A percentile compares a stretch with the other conserved stretches of the same genome.
phyloP scores from a whole-genome alignment of 2,329 filamentous ascomycete genomes.

The Lachnellula arida region DNA sequence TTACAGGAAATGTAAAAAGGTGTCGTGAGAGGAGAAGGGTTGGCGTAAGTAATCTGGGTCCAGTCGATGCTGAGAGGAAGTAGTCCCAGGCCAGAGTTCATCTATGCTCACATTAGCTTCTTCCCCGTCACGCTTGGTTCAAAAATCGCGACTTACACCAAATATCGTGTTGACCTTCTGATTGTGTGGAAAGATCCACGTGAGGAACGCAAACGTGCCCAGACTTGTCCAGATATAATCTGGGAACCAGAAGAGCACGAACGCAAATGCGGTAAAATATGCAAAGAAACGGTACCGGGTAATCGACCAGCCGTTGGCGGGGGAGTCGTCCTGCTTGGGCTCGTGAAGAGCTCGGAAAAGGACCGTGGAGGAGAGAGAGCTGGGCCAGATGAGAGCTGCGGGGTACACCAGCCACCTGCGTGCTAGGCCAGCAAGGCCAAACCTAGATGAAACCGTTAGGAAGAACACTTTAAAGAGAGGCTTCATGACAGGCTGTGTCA shows the following conservation, averaged over 20 bases:
- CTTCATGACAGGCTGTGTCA: not conserved
- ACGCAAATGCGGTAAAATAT: conserved; percentile 45
- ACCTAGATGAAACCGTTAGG: conserved; percentile 41
- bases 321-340: conserved; percentile 44
- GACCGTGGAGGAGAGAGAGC: conserved; percentile 12
- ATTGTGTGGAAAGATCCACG: conserved; percentile 66
- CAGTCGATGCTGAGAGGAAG: conserved; percentile 72
- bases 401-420: conserved; percentile 54
- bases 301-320: conserved; percentile 51
- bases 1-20: conserved; percentile 73
- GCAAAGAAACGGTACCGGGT: conserved; percentile 33
- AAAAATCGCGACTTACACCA: conserved; percentile 61
- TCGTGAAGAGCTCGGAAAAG: conserved; percentile 50
- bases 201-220: conserved; percentile 64
- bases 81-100: conserved; percentile 55
- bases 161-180: conserved; percentile 66
- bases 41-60: conserved; percentile 37
- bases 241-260: conserved; percentile 39
- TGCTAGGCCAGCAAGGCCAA: conserved; percentile 55
- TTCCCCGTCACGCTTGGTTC: conserved; percentile 47
- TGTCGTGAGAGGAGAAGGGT: conserved; percentile 37
- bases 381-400: conserved; percentile 15
- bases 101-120: conserved; percentile 2
- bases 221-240: conserved; percentile 62
- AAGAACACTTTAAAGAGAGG: not conserved